Percentiles rank a stretch among this genome's conserved stretches.
phyloP scores from a whole-genome alignment of 345 rosid species.

The Boechera stricta region DNA sequence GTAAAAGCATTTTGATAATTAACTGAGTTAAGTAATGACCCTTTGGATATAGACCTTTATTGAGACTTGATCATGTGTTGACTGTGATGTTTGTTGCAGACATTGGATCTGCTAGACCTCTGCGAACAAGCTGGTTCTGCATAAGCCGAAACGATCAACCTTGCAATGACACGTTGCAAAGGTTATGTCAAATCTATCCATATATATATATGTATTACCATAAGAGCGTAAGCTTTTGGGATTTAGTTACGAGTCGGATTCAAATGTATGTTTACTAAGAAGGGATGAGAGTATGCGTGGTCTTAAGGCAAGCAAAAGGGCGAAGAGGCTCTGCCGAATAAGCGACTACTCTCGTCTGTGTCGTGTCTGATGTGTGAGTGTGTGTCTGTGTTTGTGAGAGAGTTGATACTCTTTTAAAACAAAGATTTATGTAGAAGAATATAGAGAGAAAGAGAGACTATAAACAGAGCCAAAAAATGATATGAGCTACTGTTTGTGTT shows the following conservation, averaged over 20 bases:
- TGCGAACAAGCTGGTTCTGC: conserved; percentile 89
- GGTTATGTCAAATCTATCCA: conserved; percentile 32
- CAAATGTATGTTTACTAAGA: conserved; percentile 40
- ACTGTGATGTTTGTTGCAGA: conserved; percentile 57
- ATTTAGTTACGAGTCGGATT: conserved; percentile 37
- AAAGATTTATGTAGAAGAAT: conserved; percentile 39
- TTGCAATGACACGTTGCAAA: conserved; percentile 33
- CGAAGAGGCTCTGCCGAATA: conserved; percentile 43
- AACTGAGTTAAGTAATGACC: not conserved
- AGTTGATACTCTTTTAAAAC: conserved; percentile 39
- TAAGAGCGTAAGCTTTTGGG: conserved; percentile 49
- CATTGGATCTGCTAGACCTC: conserved; percentile 82
- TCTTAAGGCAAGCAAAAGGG: conserved; percentile 34
- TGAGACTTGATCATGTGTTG: not conserved
- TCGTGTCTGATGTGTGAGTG: conserved; percentile 42
- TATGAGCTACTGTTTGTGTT: conserved; percentile 33
- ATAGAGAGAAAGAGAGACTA: conserved; percentile 21
- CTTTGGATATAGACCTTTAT: not conserved
- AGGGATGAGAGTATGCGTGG: conserved; percentile 24
- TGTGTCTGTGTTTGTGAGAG: conserved; percentile 43
- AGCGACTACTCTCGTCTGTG: conserved; percentile 30
- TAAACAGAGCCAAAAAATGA: conserved; percentile 22
- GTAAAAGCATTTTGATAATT: not conserved
- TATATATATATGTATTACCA: conserved; percentile 34
- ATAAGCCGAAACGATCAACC: conserved; percentile 45